Base-by-base conservation (phyloP, 2,329 filamentous ascomycete genomes). In the Pseudogymnoascus sp. region DNA sequence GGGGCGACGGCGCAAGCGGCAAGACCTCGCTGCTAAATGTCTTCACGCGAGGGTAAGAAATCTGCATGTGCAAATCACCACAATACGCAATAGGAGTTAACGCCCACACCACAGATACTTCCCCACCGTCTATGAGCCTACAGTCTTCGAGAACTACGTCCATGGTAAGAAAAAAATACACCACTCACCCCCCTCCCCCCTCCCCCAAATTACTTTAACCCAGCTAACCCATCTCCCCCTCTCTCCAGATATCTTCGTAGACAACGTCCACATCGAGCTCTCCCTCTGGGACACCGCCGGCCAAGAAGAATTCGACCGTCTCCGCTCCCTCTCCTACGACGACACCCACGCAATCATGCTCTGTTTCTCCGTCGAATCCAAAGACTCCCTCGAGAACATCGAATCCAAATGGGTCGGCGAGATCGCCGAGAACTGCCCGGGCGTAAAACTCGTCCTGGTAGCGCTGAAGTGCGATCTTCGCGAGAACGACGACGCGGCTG, bases 271-370 rank as follows among this genome's bases (percentile, higher is more conserved):
- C 78, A 96, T 99, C 75, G 95, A 99, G 77, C 83, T 99, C 63
- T 97, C 93, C 64, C 84, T 99, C 65, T 99, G 95, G 95, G 95
- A 99, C 76, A 99, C 95, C 0, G 95, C 95, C 40, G 95, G 95
- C 25, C 95, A 99, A 78, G 95, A 99, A 81, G 95, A 99, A 84
- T 99, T 97, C 79, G 95, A 99, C 78, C 88, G 95, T 62, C 80
- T 99, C 76, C 90, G 95, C 72, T 96, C 92, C 67, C 85, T 99
- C 63, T 97, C 93, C 60, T 99, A 99, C 77, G 95, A 88, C 69
- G 95, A 99, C 75, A 99, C 95, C 62, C 95, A 99, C 74, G 87
- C 96, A 49, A 96, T 99, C 72, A 97, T 99, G 89, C 90, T 99
- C 69, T 99, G 95, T 81, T 99, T 97, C 79, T 95, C 90, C 71